Base-by-base conservation (phyloP, 768 basidiomycete species). In the Suillus spraguei region DNA sequence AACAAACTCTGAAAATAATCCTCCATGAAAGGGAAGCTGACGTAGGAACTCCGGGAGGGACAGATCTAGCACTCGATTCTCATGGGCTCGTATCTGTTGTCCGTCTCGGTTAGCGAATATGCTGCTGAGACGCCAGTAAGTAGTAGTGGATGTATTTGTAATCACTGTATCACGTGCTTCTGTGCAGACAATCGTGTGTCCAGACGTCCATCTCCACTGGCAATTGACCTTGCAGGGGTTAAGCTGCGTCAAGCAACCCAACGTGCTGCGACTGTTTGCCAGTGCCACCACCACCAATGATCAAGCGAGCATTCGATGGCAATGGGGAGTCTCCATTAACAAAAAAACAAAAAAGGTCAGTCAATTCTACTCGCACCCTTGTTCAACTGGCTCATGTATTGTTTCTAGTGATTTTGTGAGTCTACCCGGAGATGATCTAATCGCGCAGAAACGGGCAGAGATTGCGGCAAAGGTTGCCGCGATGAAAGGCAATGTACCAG, bases 401-500 rank as follows among this genome's bases (percentile, higher is more conserved):
- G 16, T 58, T 69, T 76, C 53, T 72, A 91, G 89, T 71, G 87
- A 89, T 79, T 65, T 75, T 70, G 91, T 92, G 85, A 92, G 90
- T 89, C 73, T 72, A 13, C 79, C 83, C 41, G 79, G 80, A 65
- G 85, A 86, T 67, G 89, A 85, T 36, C 83, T 92, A 68, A 93
- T 94, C 61, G 89, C 90, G 24, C 90, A 91, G 76, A 92, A 92
- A 76, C 83, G 88, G 44, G 91, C 92, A 7, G 91, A 94, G 75
- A 88, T 96, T 65, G 83, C 90, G 13, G 94, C 94, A 17, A 95
- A 94, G 74, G 81, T 92, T 28, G 94, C 94, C 3, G 87, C 87
- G 2, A 89, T 93, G 83, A 86, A 83, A 73, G 81, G 75, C 52
- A 74, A 74, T 24, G 73, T 77, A 1, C 64, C 80, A 38, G 75